These are phyloP conservation scores for Alloascoidea africana DNA, from an alignment of 805 yeast genomes.

Conservation along the genomic window DNA sequence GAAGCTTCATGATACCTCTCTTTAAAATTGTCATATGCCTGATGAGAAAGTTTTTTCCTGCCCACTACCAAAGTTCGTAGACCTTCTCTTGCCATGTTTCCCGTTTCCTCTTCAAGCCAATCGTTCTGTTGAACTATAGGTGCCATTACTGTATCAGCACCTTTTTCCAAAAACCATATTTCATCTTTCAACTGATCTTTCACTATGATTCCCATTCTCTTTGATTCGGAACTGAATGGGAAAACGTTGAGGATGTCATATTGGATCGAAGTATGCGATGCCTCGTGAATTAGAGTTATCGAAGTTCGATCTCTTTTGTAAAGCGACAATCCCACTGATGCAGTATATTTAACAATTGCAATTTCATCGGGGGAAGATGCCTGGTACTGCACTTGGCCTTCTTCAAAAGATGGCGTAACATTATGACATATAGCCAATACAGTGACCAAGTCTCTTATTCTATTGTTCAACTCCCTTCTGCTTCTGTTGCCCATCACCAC, in stretches of 20 bases:
- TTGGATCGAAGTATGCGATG: slow-evolving; percentile 22
- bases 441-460: slow-evolving; percentile 67
- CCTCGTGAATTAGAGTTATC: slow-evolving; percentile 50
- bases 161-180: slow-evolving; percentile 77
- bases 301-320: slow-evolving; percentile 70
- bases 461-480: slow-evolving; percentile 55
- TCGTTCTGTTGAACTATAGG: slow-evolving; percentile 72
- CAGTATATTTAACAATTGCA: slow-evolving; percentile 90
- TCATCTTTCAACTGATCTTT: slow-evolving; percentile 49
- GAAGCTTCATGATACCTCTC: slow-evolving; percentile 58
- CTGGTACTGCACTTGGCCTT: slow-evolving; percentile 67
- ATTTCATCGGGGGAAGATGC: slow-evolving; percentile 99
- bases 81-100: slow-evolving; percentile 98
- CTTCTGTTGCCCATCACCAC: slow-evolving; percentile 18
- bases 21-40: slow-evolving; percentile 46
- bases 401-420: slow-evolving; percentile 86
- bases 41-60: slow-evolving; percentile 48
- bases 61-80: slow-evolving; percentile 89
- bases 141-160: slow-evolving; percentile 93
- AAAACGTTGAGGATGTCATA: slow-evolving; percentile 70
- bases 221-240: slow-evolving; percentile 92
- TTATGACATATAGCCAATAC: slow-evolving; percentile 93
- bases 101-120: slow-evolving; percentile 96
- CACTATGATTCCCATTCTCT: slow-evolving; percentile 88
- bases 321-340: slow-evolving; percentile 67